Base-by-base conservation (phyloP, 192 early-diverging fungal genomes). In the Entophlyctis luteolus region DNA sequence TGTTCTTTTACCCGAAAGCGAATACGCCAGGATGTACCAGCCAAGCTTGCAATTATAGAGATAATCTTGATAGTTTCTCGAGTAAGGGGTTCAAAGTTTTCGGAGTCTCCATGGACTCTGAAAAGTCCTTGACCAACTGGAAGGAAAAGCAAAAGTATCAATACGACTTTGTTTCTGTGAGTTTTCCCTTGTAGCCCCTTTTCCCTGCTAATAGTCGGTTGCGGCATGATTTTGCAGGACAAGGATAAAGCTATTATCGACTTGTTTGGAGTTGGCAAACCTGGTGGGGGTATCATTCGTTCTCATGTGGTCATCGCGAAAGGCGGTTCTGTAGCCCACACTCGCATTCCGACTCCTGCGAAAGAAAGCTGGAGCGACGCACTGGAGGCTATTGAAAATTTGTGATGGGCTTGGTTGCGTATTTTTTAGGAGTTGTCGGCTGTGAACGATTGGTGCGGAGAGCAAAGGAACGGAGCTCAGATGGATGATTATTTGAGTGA, bases 1-100 rank as follows among this genome's bases (percentile, higher is more conserved):
- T 75, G n/a, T 75, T 75, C 34, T 54, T 72, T 36, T 75, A 75
- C 54, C 74, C 74, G 16, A 73, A 59, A 48, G 74, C 74, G n/a
- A 62, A 65, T 36, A 75, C 74, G 14, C 71, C 71, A 14, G 74
- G 74, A 8, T 75, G 74, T 45, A 75, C 74, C 22, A 72, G 37
- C n/a, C 74, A 75, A 59, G 75, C 71, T 8, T 76, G 75, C 59
- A 27, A 12, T 1, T 76, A 68, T 60, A 28, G 75, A n/a, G 75
- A 76, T 50, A 45, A 72, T 27, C 20, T 28, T 36, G 58, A 68
- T 5, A 32, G 50, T 28, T 73, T 76, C 48, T 23, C 22, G 5
- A 62, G 37, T 2, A 29, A 45, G 16, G 75, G 75, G 2, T 76
- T 74, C 71, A 76, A 68, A 20, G 68, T 76, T 28, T 76, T 42